Evolutionary conservation across 2,329 filamentous ascomycete genomes (phyloP).

Genomic region (Chaetomium globosum): DNA sequence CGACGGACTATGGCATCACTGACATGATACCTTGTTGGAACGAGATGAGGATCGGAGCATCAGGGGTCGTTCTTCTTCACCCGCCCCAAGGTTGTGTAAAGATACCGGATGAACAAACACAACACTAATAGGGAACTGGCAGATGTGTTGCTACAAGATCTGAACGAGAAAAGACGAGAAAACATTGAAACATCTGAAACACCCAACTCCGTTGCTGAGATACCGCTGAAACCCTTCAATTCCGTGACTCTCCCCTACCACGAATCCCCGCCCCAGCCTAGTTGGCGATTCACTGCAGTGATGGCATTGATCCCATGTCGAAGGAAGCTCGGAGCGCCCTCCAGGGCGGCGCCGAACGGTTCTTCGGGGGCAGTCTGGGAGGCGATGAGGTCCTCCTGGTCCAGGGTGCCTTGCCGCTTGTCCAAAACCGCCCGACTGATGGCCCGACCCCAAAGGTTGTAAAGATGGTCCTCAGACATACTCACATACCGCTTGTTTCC

Average conservation of each 20-base stretch:
- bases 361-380: constrained; percentile 46
- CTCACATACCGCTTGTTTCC: constrained; percentile 54
- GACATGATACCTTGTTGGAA: background rate
- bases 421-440: constrained; percentile 63
- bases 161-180: background rate
- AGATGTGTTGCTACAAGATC: background rate
- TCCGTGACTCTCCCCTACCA: background rate
- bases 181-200: background rate
- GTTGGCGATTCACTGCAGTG: constrained; percentile 55
- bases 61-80: background rate
- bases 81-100: background rate
- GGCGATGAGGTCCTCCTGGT: constrained; percentile 57
- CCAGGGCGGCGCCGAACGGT: constrained; percentile 46
- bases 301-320: constrained; percentile 55
- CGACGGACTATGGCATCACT: background rate
- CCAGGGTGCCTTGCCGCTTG: constrained; percentile 58
- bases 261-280: constrained; percentile 53
- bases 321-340: constrained; percentile 48
- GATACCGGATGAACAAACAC: too few species aligned
- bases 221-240: background rate
- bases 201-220: too few species aligned
- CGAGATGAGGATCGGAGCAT: background rate
- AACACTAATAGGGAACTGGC: background rate
- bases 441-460: constrained; percentile 62
- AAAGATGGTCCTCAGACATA: constrained; percentile 62